These are phyloP conservation scores for Dichotomopilus funicola DNA, from an alignment of 2,329 filamentous ascomycete species.

Conservation along the genomic window DNA sequence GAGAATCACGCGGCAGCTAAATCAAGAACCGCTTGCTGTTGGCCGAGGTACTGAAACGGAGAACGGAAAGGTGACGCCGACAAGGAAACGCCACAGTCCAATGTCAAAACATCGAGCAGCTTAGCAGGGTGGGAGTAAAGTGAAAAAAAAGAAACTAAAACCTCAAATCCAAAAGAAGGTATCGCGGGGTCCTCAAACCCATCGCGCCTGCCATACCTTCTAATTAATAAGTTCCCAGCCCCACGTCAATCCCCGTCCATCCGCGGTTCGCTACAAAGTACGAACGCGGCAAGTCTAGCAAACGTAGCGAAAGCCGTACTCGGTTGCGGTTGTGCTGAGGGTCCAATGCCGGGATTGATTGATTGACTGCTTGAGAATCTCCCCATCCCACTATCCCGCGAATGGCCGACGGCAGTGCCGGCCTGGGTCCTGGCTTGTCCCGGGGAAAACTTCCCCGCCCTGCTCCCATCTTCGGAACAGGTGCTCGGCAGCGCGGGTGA, in stretches of 20 bases:
- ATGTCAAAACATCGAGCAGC: background rate
- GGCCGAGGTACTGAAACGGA: background rate
- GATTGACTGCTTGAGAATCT: too few species aligned
- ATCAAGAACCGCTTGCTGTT: constrained; percentile 1
- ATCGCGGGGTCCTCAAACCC: constrained; percentile 3
- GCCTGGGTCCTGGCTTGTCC: constrained; percentile 13
- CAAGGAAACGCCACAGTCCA: background rate
- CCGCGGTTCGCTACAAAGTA: too few species aligned
- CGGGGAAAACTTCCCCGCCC: constrained; percentile 18
- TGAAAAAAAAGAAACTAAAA: constrained; percentile 4
- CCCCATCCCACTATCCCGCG: constrained; percentile 8
- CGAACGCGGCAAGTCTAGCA: too few species aligned
- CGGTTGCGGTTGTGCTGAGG: too few species aligned
- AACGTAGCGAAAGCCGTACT: too few species aligned
- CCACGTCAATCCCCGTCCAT: background rate
- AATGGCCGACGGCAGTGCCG: constrained; percentile 23
- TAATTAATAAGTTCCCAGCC: background rate
- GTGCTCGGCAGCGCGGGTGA: constrained; percentile 20
- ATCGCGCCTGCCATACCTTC: background rate
- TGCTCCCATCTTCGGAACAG: constrained; percentile 20
- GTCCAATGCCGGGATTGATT: too few species aligned
- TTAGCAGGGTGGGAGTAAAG: background rate
- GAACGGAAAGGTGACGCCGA: background rate
- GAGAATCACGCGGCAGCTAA: background rate
- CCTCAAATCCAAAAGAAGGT: constrained; percentile 2